Evolutionary conservation across 148 eudicot genomes (phyloP), one percentile per base, ranked within the genome.

Genomic region (Rhododendron ovatum): DNA sequence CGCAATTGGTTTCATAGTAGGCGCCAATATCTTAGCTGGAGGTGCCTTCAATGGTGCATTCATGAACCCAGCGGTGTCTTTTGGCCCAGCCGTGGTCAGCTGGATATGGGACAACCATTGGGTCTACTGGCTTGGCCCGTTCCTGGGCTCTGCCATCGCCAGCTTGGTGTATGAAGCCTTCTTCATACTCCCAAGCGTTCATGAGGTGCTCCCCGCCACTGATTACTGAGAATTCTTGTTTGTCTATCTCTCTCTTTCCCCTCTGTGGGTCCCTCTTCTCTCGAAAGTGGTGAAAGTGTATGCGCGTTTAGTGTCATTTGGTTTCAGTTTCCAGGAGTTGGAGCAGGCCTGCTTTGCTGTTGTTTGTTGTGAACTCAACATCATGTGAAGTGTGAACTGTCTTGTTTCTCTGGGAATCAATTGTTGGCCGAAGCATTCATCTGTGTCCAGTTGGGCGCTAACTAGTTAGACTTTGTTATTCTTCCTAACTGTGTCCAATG

Each of bases 41-140:
- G 94, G 94, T 45, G 94, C 94, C 88, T 92, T 92, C 74, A 93
- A 92, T 35, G 94, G 96, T 55, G 96, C 92, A 35, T 92, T 93
- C 86, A 93, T 92, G 96, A 93, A 93, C 92, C 96, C 96, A 11
- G 93, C 92, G 10, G 94, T 92, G 83, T 89, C 94, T 45, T 94
- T 94, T 28, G 96, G 96, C 45, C 94, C 96, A 0, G 93, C 96
- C 41, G 92, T 91, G 9, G 94, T 93, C 48, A 93, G 96, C 91
- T 94, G 94, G 96, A 79, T 91, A 35, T 94, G 94, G 93, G 43
- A 65, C 85, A 90, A 86, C 91, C 93, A 94, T 84, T 92, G 93
- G 96, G 93, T 92, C 86, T 94, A 94, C 87, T 92, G 96, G 96
- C 86, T 90, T 4, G 93, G 94, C 4, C 96, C 96, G 13, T 88